phyloP scores from a whole-genome alignment of 2,329 filamentous ascomycete species.

The Rhytidhysteron rufulum region DNA sequence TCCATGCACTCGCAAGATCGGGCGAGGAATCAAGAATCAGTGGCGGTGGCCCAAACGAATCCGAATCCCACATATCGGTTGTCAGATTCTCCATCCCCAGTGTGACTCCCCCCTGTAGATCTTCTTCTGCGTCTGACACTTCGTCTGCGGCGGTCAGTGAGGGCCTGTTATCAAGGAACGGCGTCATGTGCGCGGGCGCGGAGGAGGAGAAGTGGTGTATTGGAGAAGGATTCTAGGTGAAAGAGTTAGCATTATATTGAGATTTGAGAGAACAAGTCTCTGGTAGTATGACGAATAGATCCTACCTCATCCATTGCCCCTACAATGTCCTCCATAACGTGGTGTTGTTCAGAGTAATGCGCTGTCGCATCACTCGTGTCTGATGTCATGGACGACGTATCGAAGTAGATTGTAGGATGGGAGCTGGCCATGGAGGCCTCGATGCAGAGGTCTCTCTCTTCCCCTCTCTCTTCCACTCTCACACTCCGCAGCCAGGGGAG shows the following conservation, averaged over 20 bases:
- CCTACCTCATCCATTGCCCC: too few relatives aligned
- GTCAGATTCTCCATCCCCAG: not conserved
- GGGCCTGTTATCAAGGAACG: slow-evolving; percentile 1
- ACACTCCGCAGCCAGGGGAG: not conserved
- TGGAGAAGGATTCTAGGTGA: not conserved
- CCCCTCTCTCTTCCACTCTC: too few relatives aligned
- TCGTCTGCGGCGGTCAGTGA: slow-evolving; percentile 1
- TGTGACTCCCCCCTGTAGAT: slow-evolving; percentile 4
- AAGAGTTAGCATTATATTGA: too few relatives aligned
- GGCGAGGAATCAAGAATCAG: too few relatives aligned
- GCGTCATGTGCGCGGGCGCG: slow-evolving; percentile 1
- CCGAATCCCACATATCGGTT: too few relatives aligned
- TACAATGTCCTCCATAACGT: too few relatives aligned
- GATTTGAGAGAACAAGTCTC: too few relatives aligned
- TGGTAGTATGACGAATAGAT: too few relatives aligned
- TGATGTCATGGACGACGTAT: not conserved
- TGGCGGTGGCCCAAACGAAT: too few relatives aligned
- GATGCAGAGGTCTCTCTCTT: not conserved
- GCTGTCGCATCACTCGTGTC: not conserved
- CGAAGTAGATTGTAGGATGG: slow-evolving; percentile 9
- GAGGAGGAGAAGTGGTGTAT: not conserved
- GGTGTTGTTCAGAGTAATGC: too few relatives aligned
- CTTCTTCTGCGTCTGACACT: slow-evolving; percentile 8
- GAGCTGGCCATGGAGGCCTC: slow-evolving; percentile 22
- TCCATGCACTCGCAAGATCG: too few relatives aligned